These are phyloP conservation scores for Syzygium grande DNA, from an alignment of 345 rosid genomes.

Conservation along the genomic window DNA sequence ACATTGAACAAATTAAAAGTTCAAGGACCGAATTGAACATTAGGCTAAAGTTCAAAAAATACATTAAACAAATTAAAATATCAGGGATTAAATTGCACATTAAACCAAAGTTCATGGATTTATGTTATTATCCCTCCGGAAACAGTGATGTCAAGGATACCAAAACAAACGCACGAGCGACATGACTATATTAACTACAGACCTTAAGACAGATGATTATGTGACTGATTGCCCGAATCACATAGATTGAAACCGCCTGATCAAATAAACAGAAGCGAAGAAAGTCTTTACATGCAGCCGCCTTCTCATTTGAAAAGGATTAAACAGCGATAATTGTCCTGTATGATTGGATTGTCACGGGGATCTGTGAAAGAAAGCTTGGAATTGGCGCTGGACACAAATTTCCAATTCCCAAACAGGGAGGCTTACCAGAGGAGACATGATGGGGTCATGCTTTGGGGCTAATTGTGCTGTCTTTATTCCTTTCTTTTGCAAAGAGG, in stretches of 20 bases:
- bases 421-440: not conserved
- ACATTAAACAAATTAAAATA: too few species aligned
- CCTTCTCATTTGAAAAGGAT: not conserved
- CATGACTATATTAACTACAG: not conserved
- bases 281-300: not conserved
- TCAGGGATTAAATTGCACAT: too few species aligned
- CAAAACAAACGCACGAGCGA: not conserved
- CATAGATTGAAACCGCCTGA: not conserved
- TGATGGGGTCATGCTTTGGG: constrained; percentile 7
- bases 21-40: too few species aligned
- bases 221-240: not conserved
- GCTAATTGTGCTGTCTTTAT: constrained; percentile 13
- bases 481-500: constrained; percentile 13
- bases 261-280: not conserved
- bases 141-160: not conserved
- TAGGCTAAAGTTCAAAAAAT: too few species aligned
- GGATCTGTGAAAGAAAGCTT: not conserved
- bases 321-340: not conserved
- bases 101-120: too few species aligned
- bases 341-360: not conserved
- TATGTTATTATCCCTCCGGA: too few species aligned
- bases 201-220: not conserved
- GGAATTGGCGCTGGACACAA: not conserved
- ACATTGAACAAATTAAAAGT: too few species aligned
- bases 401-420: not conserved